Conservation (phyloP, 257 asterid species). For the Cinchona pubescens region DNA sequence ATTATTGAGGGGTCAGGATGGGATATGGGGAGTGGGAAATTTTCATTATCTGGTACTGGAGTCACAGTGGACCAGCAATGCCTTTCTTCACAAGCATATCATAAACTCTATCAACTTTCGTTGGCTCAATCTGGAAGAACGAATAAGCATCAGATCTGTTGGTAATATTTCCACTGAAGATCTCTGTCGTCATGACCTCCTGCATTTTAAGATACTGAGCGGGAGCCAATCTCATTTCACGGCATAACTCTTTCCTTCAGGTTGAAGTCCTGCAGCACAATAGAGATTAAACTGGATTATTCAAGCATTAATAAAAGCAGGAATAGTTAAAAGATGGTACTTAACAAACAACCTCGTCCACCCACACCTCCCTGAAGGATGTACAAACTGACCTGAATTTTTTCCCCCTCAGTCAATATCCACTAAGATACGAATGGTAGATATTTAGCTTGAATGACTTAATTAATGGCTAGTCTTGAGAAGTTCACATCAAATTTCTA, state of each 20-base stretch:
- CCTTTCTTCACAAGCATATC: slow-evolving; percentile 78
- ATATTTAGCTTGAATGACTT: not conserved
- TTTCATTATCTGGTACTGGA: not conserved
- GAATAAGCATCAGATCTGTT: slow-evolving; percentile 71
- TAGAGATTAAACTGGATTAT: not conserved
- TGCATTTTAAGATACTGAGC: slow-evolving; percentile 65
- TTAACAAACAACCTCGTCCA: not conserved
- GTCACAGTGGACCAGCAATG: slow-evolving; percentile 32
- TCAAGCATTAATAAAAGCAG: not conserved
- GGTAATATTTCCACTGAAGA: slow-evolving; percentile 58
- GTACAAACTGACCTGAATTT: not conserved
- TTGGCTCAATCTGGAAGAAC: slow-evolving; percentile 58
- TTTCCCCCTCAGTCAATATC: not conserved
- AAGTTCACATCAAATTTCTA: not conserved
- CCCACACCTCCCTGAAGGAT: not conserved
- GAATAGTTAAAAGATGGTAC: not conserved
- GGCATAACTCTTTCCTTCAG: slow-evolving; percentile 74
- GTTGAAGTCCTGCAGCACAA: slow-evolving; percentile 62
- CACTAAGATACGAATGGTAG: not conserved
- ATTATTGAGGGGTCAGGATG: not conserved
- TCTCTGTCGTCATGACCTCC: slow-evolving; percentile 52
- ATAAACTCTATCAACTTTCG: slow-evolving; percentile 65
- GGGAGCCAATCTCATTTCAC: slow-evolving; percentile 59
- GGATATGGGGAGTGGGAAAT: not conserved
- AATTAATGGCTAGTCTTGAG: not conserved